Evolutionary conservation across 495 filamentous ascomycete species (phyloP).

Genomic region (Penicillium herquei): DNA sequence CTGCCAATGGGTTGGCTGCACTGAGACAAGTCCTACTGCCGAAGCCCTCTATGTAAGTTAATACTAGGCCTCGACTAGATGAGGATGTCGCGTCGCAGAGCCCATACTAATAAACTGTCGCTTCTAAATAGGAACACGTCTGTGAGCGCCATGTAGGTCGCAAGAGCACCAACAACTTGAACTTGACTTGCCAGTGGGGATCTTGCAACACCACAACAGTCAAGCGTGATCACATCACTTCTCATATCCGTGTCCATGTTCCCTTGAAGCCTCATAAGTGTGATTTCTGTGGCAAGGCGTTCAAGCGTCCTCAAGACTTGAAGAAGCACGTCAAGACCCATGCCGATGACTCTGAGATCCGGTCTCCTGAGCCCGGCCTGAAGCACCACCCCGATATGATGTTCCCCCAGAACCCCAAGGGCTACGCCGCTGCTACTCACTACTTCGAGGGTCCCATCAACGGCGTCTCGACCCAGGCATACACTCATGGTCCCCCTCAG

Average conservation of each 20-base stretch:
- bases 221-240: conserved; percentile 99
- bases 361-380: conserved; percentile 66
- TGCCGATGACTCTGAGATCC: conserved; percentile 90
- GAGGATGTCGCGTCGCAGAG: neutral
- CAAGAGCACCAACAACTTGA: conserved; percentile 98
- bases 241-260: conserved; percentile 97
- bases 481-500: conserved; percentile 49
- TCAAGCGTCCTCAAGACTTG: conserved; percentile 98
- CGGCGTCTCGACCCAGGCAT: conserved; percentile 37
- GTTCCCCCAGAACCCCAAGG: conserved; percentile 49
- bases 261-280: conserved; percentile 98
- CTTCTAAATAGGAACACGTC: conserved; percentile 75
- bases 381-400: conserved; percentile 46
- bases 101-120: neutral
- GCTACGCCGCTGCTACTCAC: conserved; percentile 40
- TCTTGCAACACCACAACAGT: conserved; percentile 94
- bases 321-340: conserved; percentile 99
- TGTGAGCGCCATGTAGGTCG: conserved; percentile 98
- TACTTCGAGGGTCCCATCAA: conserved; percentile 47
- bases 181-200: conserved; percentile 96
- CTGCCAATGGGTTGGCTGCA: conserved; percentile 86
- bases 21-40: conserved; percentile 73
- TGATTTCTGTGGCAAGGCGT: conserved; percentile 96
- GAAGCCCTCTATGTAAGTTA: conserved; percentile 86
- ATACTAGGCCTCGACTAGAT: conserved; percentile 4